Evolutionary conservation across 371 early-diverging fungal species (phyloP).

Genomic region (Mortierella sp.): DNA sequence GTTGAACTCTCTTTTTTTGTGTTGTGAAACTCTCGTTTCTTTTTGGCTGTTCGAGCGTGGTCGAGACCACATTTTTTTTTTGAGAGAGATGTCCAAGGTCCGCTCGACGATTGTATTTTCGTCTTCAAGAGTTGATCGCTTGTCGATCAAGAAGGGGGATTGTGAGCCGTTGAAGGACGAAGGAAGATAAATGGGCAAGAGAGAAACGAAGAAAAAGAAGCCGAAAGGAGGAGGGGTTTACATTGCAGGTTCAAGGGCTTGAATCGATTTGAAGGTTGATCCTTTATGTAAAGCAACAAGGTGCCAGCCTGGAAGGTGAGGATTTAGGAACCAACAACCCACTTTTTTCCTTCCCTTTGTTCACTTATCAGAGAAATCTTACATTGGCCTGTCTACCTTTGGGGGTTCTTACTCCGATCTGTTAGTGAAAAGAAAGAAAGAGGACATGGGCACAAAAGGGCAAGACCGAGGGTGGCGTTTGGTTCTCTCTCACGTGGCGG

Average conservation of each 20-base stretch:
- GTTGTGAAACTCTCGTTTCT: neutral
- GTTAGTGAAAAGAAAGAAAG: too few species aligned
- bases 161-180: neutral
- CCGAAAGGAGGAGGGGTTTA: too few species aligned
- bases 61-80: slow-evolving; percentile 9
- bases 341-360: neutral
- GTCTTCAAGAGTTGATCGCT: neutral
- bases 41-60: neutral
- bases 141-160: neutral
- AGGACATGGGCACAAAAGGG: too few species aligned
- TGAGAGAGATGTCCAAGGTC: neutral
- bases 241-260: neutral
- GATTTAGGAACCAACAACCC: neutral
- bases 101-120: neutral
- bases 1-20: neutral
- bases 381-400: neutral
- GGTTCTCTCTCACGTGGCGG: too few species aligned
- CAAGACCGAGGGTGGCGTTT: too few species aligned
- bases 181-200: neutral
- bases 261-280: neutral
- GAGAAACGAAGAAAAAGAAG: neutral
- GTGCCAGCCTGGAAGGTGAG: neutral
- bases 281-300: neutral
- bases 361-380: neutral
- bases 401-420: neutral